Base-by-base conservation (phyloP, 2,329 filamentous ascomycete species). In the Akanthomyces muscarius region DNA sequence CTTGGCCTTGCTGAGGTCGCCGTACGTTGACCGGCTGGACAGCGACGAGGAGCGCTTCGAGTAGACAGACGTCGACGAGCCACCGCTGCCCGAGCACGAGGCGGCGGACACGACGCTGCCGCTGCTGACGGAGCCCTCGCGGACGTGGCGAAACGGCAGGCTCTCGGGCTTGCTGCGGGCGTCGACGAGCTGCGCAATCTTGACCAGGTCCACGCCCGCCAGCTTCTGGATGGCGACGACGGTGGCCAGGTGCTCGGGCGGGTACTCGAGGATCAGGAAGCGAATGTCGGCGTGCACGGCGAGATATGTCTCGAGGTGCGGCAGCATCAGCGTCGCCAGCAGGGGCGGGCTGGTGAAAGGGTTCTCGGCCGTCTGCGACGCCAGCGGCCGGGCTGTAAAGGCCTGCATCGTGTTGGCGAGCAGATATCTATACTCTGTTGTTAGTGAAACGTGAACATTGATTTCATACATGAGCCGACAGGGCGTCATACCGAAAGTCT, bases 391-490 rank as follows among this genome's bases (percentile, higher is more conserved):
- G 1, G 80, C 75, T 5, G 80, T 83, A 65, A 82, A 83, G 0
- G 79, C 76, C 70, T 87, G 85, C 80, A 88, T 85, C 5, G 83
- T 83, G 66, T 81, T 86, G 66, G 81, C 81, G 61, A 87, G 81
- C 56, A 89, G 77, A 67, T 85, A 87, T 65, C 85, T 87, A 13
- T 11, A 36, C 33, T 11, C 33, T 2, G 33, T 36, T 36, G 33
- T 36, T 36, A 36, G 33, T 11, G 7, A 36, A 36, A 8, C 8
- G 7, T 36, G 7, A 36, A 36, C 8, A 11, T 11, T 36, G 33
- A 36, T 36, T 36, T 2, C 33, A 11, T 36, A 11, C 33, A 11
- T 36, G 33, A 36, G 33, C 3, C 2, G 33, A 36, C 2, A 8
- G 10, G 6, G 2, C 33, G 8, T 10, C 77, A 64, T 75, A 86